phyloP scores from a whole-genome alignment of 2,329 filamentous ascomycete species.

The Curvularia sp. region DNA sequence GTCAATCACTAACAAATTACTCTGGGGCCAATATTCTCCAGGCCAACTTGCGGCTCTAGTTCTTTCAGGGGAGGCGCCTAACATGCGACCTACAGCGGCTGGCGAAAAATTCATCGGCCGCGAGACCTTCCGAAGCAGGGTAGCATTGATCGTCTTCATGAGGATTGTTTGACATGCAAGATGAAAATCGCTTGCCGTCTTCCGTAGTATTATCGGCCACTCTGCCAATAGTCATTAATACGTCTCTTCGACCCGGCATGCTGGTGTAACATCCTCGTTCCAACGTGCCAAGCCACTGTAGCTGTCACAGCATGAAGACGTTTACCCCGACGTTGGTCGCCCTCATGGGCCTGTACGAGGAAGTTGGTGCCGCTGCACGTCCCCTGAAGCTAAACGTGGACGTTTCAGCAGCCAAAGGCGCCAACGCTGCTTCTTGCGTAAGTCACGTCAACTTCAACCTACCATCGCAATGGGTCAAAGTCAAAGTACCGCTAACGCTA shows the following conservation, averaged over 20 bases:
- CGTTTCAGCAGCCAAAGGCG: neutral
- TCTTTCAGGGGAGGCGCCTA: neutral
- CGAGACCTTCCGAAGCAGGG: neutral
- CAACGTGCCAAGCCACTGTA: conserved; percentile 11
- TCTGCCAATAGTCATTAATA: conserved; percentile 9
- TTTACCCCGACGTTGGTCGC: conserved; percentile 10
- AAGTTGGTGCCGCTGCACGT: neutral
- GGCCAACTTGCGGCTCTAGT: neutral
- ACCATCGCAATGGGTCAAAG: neutral
- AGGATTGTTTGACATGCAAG: neutral
- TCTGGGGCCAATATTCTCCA: neutral
- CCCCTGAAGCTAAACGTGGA: neutral
- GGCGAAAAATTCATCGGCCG: neutral
- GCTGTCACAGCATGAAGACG: conserved; percentile 16
- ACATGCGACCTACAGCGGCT: neutral
- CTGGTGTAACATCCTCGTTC: conserved; percentile 11
- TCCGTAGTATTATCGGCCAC: neutral
- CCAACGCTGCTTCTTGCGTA: conserved; percentile 14
- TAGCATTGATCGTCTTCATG: neutral
- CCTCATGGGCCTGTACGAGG: conserved; percentile 10
- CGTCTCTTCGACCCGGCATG: conserved; percentile 2
- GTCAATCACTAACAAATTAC: neutral
- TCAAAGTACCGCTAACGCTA: conserved; percentile 15
- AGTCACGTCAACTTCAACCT: neutral
- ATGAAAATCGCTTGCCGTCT: neutral